Evolutionary conservation across 805 yeast species (phyloP).

Genomic region (Candida quercuum): DNA sequence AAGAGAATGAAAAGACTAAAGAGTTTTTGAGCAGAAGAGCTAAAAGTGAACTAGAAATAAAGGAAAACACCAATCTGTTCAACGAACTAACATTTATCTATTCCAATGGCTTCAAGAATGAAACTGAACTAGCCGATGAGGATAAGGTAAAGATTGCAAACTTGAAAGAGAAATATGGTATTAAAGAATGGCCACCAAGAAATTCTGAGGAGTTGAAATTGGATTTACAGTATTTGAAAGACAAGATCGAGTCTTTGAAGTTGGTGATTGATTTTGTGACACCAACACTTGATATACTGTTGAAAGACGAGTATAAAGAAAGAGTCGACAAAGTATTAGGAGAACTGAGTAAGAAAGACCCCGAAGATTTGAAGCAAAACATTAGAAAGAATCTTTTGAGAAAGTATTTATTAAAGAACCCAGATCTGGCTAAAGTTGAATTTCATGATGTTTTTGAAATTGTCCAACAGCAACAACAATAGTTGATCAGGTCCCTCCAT

Average conservation of each 20-base stretch:
- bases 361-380: constrained; percentile 38
- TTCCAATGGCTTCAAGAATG: constrained; percentile 18
- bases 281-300: constrained; percentile 29
- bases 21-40: constrained; percentile 50
- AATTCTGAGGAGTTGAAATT: constrained; percentile 32
- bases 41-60: constrained; percentile 23
- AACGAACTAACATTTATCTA: constrained; percentile 27
- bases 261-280: constrained; percentile 31
- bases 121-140: constrained; percentile 26
- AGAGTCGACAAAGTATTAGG: constrained; percentile 31
- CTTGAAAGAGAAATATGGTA: constrained; percentile 40
- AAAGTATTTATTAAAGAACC: constrained; percentile 46
- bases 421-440: constrained; percentile 17
- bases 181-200: constrained; percentile 41
- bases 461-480: constrained; percentile 6
- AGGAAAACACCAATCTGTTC: constrained; percentile 25
- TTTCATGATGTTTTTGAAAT: constrained; percentile 15
- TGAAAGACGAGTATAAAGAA: constrained; percentile 30
- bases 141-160: constrained; percentile 33
- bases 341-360: constrained; percentile 32
- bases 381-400: constrained; percentile 69
- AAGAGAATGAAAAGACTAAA: constrained; percentile 53
- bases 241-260: constrained; percentile 22
- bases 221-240: constrained; percentile 28
- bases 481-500: not conserved